Conservation (phyloP, 1,139 yeast genomes). For the Pichia sp. region DNA sequence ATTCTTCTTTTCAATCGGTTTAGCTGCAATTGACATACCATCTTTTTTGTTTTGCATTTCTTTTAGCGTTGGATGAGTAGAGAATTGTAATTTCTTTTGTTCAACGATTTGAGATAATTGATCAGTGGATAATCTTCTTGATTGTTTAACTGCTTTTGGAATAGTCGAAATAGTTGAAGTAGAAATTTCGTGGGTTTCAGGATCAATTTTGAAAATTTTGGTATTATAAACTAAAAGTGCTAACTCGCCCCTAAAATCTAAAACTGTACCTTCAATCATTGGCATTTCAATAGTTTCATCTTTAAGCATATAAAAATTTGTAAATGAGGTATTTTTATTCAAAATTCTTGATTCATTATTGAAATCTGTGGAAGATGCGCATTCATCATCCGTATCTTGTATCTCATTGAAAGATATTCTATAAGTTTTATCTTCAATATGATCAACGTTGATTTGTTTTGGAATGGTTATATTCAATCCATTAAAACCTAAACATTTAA, state of each 20-base stretch:
- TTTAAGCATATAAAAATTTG: slow-evolving; percentile 52
- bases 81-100: slow-evolving; percentile 10
- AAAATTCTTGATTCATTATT: slow-evolving; percentile 32
- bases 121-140: slow-evolving; percentile 7
- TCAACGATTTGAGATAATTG: slow-evolving; percentile 8
- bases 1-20: slow-evolving; percentile 12
- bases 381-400: slow-evolving; percentile 16
- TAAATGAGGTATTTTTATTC: slow-evolving; percentile 36
- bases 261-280: slow-evolving; percentile 46
- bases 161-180: neutral
- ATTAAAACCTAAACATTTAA: slow-evolving; percentile 65
- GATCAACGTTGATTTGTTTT: slow-evolving; percentile 26
- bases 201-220: neutral
- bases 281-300: slow-evolving; percentile 53
- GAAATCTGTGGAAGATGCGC: slow-evolving; percentile 1
- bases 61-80: slow-evolving; percentile 10
- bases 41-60: slow-evolving; percentile 7
- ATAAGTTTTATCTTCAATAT: slow-evolving; percentile 30
- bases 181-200: neutral
- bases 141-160: neutral
- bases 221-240: slow-evolving; percentile 34
- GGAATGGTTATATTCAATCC: slow-evolving; percentile 64
- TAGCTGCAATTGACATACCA: slow-evolving; percentile 1
- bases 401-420: slow-evolving; percentile 20
- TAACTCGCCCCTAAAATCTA: slow-evolving; percentile 59